Conservation (phyloP, 148 eudicot genomes). For the Linanthus parryae region DNA sequence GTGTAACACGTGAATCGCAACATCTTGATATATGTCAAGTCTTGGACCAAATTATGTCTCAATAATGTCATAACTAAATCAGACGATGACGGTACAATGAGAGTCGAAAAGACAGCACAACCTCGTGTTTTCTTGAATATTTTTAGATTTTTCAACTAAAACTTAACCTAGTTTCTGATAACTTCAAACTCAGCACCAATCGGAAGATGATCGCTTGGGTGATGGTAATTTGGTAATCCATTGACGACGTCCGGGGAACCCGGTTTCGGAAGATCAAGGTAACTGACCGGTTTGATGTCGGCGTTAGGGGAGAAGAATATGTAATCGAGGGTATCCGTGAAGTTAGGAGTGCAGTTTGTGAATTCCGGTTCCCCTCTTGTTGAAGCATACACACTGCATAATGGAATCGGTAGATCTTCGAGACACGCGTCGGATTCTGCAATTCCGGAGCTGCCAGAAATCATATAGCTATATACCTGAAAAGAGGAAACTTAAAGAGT, state of each 20-base stretch:
- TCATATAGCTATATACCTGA: conserved; percentile 78
- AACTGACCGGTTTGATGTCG: conserved; percentile 54
- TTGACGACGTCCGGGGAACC: conserved; percentile 63
- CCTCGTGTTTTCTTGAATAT: no score
- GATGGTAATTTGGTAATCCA: conserved; percentile 79
- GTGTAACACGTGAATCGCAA: no score
- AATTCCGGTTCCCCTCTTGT: conserved; percentile 81
- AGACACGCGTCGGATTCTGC: conserved; percentile 23
- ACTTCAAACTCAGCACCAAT: conserved; percentile 70
- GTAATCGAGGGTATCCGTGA: conserved; percentile 86
- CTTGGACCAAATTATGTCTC: no score
- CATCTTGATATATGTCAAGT: no score
- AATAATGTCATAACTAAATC: no score
- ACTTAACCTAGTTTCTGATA: conserved; percentile 19
- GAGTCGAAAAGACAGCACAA: no score
- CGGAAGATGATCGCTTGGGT: conserved; percentile 90
- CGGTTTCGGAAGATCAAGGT: conserved; percentile 63
- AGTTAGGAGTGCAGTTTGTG: conserved; percentile 90
- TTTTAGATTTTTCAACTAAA: no score
- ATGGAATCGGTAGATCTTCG: conserved; percentile 50
- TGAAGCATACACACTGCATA: conserved; percentile 60
- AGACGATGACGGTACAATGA: no score
- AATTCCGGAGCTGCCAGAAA: conserved; percentile 46
- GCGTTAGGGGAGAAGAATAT: conserved; percentile 58
- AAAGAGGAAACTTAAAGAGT: no score